phyloP scores from a whole-genome alignment of 2,329 filamentous ascomycete genomes.

The Alternaria hordeiaustralica region DNA sequence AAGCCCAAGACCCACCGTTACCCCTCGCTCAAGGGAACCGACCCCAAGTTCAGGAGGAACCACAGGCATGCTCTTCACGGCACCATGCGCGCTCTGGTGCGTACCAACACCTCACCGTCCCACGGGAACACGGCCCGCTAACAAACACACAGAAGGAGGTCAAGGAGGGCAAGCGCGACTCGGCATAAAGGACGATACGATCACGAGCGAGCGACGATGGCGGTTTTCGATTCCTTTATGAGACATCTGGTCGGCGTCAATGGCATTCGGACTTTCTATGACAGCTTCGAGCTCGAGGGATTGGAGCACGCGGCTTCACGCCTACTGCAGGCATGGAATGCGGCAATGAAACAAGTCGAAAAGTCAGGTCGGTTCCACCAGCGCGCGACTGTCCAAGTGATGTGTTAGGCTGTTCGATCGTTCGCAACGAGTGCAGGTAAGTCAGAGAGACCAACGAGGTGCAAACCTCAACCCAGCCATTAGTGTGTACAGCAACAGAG shows the following conservation, averaged over 20 bases:
- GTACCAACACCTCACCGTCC: conserved; percentile 45
- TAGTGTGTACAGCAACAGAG: conserved; percentile 74
- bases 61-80: conserved; percentile 99
- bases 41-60: conserved; percentile 99
- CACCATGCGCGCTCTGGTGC: conserved; percentile 96
- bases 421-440: conserved; percentile 4
- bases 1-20: conserved; percentile 99
- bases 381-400: conserved; percentile 30
- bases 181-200: conserved; percentile 66
- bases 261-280: conserved; percentile 50
- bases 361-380: conserved; percentile 34
- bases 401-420: conserved; percentile 19
- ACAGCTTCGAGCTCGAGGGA: conserved; percentile 44
- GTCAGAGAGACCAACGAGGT: conserved; percentile 20
- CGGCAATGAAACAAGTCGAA: conserved; percentile 48
- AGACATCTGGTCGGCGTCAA: conserved; percentile 51
- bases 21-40: conserved; percentile 96
- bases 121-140: conserved; percentile 21
- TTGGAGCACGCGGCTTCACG: conserved; percentile 39
- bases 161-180: conserved; percentile 92
- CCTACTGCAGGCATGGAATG: conserved; percentile 45
- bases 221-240: conserved; percentile 49
- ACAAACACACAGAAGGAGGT: conserved; percentile 80
- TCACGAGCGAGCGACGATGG: conserved; percentile 42
- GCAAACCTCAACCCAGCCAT: conserved; percentile 57